Evolutionary conservation across 192 early-diverging fungal species (phyloP).

Genomic region (Gaertneriomyces sp.): DNA sequence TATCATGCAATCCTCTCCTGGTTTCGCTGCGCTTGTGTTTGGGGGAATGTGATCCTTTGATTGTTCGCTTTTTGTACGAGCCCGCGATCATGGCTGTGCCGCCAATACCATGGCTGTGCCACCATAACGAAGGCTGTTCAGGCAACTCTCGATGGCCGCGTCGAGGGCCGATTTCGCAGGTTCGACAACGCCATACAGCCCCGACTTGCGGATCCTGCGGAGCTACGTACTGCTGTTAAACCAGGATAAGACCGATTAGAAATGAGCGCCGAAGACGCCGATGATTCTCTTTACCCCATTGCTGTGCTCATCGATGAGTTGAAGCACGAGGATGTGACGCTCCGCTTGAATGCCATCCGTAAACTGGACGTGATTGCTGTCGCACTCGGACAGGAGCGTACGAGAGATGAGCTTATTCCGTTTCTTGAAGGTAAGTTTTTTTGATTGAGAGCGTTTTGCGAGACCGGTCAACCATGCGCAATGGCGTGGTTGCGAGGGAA

Average conservation of each 20-base stretch:
- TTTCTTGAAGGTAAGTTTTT: constrained; percentile 84
- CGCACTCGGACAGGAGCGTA: constrained; percentile 91
- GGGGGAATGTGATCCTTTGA: no score
- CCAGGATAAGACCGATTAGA: no score
- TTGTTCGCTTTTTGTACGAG: no score
- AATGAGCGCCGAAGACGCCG: constrained; percentile 27
- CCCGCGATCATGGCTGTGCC: no score
- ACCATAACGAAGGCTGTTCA: no score
- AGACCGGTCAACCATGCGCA: background rate
- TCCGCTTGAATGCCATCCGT: constrained; percentile 79
- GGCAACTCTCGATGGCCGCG: background rate
- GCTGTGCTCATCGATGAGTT: constrained; percentile 89
- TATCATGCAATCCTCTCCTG: no score
- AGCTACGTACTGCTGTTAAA: background rate
- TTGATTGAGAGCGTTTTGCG: background rate
- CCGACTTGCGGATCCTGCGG: background rate
- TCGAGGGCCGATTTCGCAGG: background rate
- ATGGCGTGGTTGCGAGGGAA: background rate
- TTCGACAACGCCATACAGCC: background rate
- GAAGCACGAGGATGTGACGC: constrained; percentile 84
- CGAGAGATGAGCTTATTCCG: constrained; percentile 92
- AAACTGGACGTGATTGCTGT: constrained; percentile 81
- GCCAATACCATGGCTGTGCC: no score
- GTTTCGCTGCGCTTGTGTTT: no score
- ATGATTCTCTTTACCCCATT: constrained; percentile 77